Evolutionary conservation across 805 yeast species (phyloP).

Genomic region (Spathaspora sp.): DNA sequence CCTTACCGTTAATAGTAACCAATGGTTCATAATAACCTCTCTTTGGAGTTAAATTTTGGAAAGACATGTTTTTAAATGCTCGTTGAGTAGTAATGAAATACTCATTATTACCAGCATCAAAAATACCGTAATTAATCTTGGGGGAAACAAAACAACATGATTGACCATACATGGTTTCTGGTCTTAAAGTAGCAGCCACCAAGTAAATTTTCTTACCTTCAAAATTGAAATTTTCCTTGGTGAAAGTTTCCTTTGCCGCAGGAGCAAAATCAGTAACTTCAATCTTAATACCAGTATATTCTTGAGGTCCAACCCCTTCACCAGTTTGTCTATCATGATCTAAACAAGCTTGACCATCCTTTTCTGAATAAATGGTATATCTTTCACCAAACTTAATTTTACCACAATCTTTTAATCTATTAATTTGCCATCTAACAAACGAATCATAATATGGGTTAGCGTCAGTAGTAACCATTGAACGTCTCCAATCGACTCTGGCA

Average conservation of each 20-base stretch:
- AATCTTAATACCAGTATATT: constrained; percentile 91
- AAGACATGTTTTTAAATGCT: constrained; percentile 96
- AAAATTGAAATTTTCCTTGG: constrained; percentile 44
- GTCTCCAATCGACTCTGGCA: constrained; percentile 96
- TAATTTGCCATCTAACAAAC: constrained; percentile 95
- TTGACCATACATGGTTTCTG: constrained; percentile 99
- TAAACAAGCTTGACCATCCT: constrained; percentile 99
- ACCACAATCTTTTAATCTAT: constrained; percentile 74
- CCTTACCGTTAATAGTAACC: constrained; percentile 60
- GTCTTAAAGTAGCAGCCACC: constrained; percentile 96
- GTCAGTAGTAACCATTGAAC: constrained; percentile 93
- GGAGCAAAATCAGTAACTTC: constrained; percentile 52
- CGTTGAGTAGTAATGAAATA: constrained; percentile 86
- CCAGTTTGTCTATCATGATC: constrained; percentile 98
- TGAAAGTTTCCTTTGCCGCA: constrained; percentile 52
- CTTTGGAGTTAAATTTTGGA: constrained; percentile 85
- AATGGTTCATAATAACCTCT: constrained; percentile 74
- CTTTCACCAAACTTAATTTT: constrained; percentile 98
- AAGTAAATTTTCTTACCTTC: constrained; percentile 65
- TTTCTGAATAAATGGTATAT: constrained; percentile 94
- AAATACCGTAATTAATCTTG: constrained; percentile 86
- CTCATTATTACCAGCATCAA: constrained; percentile 74
- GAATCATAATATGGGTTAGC: constrained; percentile 93
- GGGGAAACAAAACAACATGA: constrained; percentile 98
- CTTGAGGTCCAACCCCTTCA: constrained; percentile 96